phyloP scores from a whole-genome alignment of 371 early-diverging fungal species.

The Actinomortierella ambigua region DNA sequence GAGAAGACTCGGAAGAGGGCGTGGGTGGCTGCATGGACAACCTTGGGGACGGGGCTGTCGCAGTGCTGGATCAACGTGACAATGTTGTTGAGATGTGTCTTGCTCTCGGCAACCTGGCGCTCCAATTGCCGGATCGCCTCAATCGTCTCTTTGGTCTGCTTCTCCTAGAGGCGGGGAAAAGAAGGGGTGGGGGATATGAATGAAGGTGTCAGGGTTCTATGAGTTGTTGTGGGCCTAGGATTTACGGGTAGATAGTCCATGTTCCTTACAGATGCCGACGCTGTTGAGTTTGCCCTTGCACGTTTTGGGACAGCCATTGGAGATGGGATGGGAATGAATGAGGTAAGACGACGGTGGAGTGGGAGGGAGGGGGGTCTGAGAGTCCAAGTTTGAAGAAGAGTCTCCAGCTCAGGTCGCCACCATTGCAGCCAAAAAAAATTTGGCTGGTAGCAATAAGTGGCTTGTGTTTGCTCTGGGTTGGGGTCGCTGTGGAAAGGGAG shows the following conservation, averaged over 20 bases:
- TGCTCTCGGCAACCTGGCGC: slow-evolving; percentile 51
- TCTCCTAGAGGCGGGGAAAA: slow-evolving; percentile 7
- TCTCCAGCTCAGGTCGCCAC: too few relatives aligned
- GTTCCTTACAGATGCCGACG: slow-evolving; percentile 14
- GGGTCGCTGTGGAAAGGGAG: too few relatives aligned
- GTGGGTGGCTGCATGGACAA: slow-evolving; percentile 70
- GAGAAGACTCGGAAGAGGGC: slow-evolving; percentile 75
- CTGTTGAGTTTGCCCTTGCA: slow-evolving; percentile 15
- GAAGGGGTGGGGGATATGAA: neutral
- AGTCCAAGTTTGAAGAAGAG: too few relatives aligned
- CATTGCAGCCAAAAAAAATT: too few relatives aligned
- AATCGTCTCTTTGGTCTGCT: slow-evolving; percentile 31
- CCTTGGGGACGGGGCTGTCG: slow-evolving; percentile 44
- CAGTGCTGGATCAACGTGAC: slow-evolving; percentile 27
- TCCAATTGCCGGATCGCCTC: slow-evolving; percentile 52
- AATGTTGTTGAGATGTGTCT: slow-evolving; percentile 56
- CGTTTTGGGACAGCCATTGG: slow-evolving; percentile 40
- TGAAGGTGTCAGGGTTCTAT: neutral
- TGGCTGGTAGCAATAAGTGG: too few relatives aligned
- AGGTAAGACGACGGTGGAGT: too few relatives aligned
- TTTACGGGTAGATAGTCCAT: neutral
- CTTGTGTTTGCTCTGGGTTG: too few relatives aligned
- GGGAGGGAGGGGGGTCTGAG: too few relatives aligned
- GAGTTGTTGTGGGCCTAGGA: neutral
- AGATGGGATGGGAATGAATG: neutral